Percentiles rank a stretch among this genome's conserved stretches.
Evolutionary conservation across 306 rosid species (phyloP).

Genomic region (Carpinus viminea): DNA sequence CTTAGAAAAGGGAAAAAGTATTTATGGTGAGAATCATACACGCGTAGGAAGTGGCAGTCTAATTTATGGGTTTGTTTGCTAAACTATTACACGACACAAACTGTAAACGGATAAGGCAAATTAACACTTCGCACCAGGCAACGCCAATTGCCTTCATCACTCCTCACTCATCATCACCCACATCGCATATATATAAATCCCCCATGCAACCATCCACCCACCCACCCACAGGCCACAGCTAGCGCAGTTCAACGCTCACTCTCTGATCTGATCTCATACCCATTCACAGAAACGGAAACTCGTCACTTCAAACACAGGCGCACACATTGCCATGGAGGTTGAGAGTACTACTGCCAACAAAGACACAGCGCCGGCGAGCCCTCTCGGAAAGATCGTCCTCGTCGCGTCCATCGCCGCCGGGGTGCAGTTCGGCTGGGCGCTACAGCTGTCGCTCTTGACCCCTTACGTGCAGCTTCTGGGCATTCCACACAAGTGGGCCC

Average conservation of each 20-base stretch:
- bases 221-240: too few species aligned
- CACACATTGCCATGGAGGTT: conserved; percentile 14
- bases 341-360: conserved; percentile 8
- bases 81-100: not conserved
- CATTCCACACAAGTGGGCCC: conserved; percentile 63
- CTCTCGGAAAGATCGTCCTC: conserved; percentile 43
- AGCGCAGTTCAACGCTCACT: too few species aligned
- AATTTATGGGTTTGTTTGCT: too few species aligned
- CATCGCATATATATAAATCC: too few species aligned
- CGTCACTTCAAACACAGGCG: too few species aligned
- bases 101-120: not conserved
- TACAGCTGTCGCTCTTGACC: conserved; percentile 74
- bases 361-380: conserved; percentile 10
- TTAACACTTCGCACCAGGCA: too few species aligned
- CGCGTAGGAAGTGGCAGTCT: not conserved
- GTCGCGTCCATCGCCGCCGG: conserved; percentile 91
- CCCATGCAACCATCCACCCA: too few species aligned
- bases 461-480: conserved; percentile 84
- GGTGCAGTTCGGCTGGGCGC: conserved; percentile 87
- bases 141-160: not conserved
- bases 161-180: not conserved
- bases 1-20: not conserved
- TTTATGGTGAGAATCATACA: not conserved
- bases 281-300: not conserved
- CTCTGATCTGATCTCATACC: too few species aligned